A percentile compares a stretch with the other conserved stretches of the same genome.
phyloP scores from a whole-genome alignment of 257 asterid genomes.

The Solanum appendiculatum region DNA sequence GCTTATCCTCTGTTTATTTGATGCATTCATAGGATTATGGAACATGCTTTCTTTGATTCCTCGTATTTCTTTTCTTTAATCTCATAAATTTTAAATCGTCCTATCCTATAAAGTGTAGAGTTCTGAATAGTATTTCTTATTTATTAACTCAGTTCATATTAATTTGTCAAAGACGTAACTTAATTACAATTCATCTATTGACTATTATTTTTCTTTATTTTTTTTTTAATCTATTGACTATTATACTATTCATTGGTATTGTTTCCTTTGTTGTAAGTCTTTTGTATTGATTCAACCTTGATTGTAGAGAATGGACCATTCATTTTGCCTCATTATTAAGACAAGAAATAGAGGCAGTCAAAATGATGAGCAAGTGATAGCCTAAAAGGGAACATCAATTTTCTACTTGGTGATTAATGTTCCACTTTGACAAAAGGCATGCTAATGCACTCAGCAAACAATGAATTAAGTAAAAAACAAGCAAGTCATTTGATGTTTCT shows the following conservation, averaged over 20 bases:
- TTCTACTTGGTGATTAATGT: not conserved
- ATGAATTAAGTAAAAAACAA: not conserved
- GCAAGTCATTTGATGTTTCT: conserved; percentile 9
- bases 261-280: not conserved
- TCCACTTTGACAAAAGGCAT: not conserved
- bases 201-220: too few relatives aligned
- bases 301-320: not conserved
- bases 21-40: not conserved
- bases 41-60: not conserved
- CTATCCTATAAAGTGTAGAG: not conserved
- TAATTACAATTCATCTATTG: too few relatives aligned
- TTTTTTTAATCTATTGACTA: too few relatives aligned
- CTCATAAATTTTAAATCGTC: not conserved
- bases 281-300: not conserved
- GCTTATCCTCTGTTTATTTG: not conserved
- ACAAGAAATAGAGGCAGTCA: conserved; percentile 5
- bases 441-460: not conserved
- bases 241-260: not conserved
- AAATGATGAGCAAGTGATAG: conserved; percentile 8
- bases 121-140: not conserved
- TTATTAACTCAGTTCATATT: not conserved
- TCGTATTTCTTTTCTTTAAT: not conserved
- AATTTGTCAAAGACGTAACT: not conserved
- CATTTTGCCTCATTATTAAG: not conserved
- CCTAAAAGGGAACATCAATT: conserved; percentile 8